phyloP scores from a whole-genome alignment of 495 filamentous ascomycete genomes.

The Podospora appendiculata region DNA sequence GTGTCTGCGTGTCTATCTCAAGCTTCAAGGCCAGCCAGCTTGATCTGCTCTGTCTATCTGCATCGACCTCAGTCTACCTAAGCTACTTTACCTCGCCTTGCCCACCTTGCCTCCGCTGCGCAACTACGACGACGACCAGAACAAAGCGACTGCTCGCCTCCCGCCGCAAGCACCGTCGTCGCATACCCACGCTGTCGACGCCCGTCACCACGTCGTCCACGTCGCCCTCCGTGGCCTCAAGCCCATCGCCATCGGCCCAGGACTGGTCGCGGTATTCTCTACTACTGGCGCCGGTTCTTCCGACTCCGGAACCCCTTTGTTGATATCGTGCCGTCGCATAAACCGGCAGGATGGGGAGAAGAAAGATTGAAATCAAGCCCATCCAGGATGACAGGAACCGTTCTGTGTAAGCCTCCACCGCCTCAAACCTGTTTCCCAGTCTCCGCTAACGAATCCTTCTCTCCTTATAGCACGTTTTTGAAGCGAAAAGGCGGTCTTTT shows the following conservation, averaged over 20 bases:
- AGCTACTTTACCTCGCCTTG: background rate
- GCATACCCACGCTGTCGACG: background rate
- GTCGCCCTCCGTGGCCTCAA: background rate
- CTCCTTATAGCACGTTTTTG: conserved; percentile 76
- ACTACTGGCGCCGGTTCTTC: no score
- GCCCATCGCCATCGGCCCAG: no score
- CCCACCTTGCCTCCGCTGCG: background rate
- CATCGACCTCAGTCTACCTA: no score
- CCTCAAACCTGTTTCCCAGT: background rate
- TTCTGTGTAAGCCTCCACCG: conserved; percentile 71
- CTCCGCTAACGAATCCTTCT: conserved; percentile 35
- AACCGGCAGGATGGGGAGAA: conserved; percentile 48
- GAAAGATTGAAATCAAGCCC: conserved; percentile 97
- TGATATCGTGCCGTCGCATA: conserved; percentile 1
- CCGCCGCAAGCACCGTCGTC: no score
- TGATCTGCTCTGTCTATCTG: no score
- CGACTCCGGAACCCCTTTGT: no score
- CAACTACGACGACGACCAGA: background rate
- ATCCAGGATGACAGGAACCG: conserved; percentile 99
- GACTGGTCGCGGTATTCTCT: no score
- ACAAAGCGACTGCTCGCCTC: no score
- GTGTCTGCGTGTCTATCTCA: conserved; percentile 9
- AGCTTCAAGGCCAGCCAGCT: conserved; percentile 2
- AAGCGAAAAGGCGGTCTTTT: conserved; percentile 98
- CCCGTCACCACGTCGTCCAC: background rate